A percentile compares a stretch with the other conserved stretches of the same genome.
Conservation (phyloP, 2,329 filamentous ascomycete species). For the Rutstroemia sp. region DNA sequence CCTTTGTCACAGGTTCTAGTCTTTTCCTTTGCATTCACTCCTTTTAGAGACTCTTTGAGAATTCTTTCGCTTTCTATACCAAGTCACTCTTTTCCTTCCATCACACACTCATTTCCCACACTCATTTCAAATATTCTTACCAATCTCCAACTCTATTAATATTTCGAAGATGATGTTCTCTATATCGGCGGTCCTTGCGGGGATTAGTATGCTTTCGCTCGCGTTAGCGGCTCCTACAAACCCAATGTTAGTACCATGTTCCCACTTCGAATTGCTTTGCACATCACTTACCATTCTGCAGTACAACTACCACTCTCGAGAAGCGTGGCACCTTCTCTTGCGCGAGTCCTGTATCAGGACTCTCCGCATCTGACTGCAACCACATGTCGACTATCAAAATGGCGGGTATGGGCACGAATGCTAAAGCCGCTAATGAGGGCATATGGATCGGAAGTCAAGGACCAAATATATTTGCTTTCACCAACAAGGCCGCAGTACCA, state of each 20-base stretch:
- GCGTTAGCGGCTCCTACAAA: slow-evolving; percentile 1
- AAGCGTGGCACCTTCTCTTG: slow-evolving; percentile 8
- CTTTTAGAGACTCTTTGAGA: neutral
- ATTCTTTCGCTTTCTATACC: neutral
- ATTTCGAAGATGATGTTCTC: slow-evolving; percentile 4
- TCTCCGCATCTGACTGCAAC: slow-evolving; percentile 6
- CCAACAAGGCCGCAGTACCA: neutral
- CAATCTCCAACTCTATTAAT: neutral
- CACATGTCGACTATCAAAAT: slow-evolving; percentile 10
- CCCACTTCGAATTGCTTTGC: neutral
- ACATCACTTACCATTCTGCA: neutral
- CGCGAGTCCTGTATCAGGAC: slow-evolving; percentile 1
- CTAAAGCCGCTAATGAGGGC: neutral
- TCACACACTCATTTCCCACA: neutral
- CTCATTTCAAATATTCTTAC: neutral
- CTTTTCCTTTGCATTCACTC: neutral
- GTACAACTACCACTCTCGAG: neutral
- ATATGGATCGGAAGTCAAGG: slow-evolving; percentile 11
- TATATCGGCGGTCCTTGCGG: neutral
- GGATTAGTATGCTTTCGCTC: slow-evolving; percentile 7
- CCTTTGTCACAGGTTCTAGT: neutral
- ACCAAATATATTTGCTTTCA: slow-evolving; percentile 9
- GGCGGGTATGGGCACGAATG: slow-evolving; percentile 7
- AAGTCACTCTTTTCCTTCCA: neutral
- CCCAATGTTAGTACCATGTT: neutral